phyloP scores from a whole-genome alignment of 495 filamentous ascomycete species.

The Aspergillus affinis region DNA sequence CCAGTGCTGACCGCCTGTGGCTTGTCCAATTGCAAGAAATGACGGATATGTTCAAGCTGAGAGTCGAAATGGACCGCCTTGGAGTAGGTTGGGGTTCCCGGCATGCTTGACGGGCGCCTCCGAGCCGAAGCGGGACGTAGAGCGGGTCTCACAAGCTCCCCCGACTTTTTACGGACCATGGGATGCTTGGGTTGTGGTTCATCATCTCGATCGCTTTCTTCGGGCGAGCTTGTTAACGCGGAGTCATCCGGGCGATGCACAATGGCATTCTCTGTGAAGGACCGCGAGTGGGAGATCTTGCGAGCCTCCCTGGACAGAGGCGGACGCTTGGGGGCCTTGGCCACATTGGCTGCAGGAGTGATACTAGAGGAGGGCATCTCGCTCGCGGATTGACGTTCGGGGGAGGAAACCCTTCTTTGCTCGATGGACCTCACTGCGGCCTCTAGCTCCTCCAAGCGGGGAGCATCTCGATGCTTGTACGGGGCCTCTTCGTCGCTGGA shows the following conservation, averaged over 20 bases:
- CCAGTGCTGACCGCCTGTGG: slow-evolving; percentile 93
- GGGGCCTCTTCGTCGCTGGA: slow-evolving; percentile 81
- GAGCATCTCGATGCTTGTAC: slow-evolving; percentile 53
- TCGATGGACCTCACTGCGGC: slow-evolving; percentile 79
- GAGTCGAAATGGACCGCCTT: slow-evolving; percentile 97
- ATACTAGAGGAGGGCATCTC: slow-evolving; percentile 31
- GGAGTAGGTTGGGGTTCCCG: slow-evolving; percentile 90
- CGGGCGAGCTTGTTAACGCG: slow-evolving; percentile 59
- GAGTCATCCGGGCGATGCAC: slow-evolving; percentile 48
- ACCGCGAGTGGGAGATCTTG: slow-evolving; percentile 78
- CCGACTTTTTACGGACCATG: slow-evolving; percentile 97
- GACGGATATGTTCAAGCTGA: slow-evolving; percentile 88
- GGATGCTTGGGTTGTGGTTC: slow-evolving; percentile 63
- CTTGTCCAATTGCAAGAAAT: slow-evolving; percentile 89
- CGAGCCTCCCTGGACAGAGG: slow-evolving; percentile 56
- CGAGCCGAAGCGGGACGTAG: slow-evolving; percentile 68
- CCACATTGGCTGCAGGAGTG: slow-evolving; percentile 7
- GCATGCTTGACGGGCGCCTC: slow-evolving; percentile 91
- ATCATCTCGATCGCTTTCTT: slow-evolving; percentile 64
- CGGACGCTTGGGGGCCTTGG: slow-evolving; percentile 23
- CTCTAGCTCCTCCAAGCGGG: slow-evolving; percentile 74
- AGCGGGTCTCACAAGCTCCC: slow-evolving; percentile 91
- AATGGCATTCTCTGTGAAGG: slow-evolving; percentile 75
- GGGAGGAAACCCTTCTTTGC: slow-evolving; percentile 64
- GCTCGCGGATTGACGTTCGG: slow-evolving; percentile 43